Percentiles rank a stretch among this genome's conserved stretches.
These are phyloP conservation scores for Neodidymelliopsis sp. DNA, from an alignment of 2,329 filamentous ascomycete species.

Conservation along the genomic window DNA sequence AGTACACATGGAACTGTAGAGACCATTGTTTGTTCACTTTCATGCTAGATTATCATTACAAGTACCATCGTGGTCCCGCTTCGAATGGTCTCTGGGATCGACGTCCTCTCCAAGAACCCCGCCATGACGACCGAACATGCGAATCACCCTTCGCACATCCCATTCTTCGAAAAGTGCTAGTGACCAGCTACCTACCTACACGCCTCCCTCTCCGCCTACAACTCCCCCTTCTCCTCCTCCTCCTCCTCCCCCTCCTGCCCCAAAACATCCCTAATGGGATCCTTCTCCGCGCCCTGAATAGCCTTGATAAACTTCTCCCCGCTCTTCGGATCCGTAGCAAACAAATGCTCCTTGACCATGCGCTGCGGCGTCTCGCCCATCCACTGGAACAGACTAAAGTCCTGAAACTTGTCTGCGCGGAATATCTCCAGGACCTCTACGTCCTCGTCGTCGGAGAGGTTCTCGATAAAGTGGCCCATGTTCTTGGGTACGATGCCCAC, in stretches of 20 bases:
- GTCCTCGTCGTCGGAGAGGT: slow-evolving; percentile 75
- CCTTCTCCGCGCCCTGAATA: slow-evolving; percentile 68
- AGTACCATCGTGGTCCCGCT: too few species aligned
- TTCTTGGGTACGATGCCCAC: slow-evolving; percentile 78
- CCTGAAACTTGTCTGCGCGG: slow-evolving; percentile 72
- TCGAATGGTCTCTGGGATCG: too few species aligned
- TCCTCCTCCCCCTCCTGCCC: slow-evolving; percentile 42
- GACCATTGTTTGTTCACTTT: too few species aligned
- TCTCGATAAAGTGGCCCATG: slow-evolving; percentile 84
- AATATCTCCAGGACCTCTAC: slow-evolving; percentile 81
- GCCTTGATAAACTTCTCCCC: slow-evolving; percentile 69
- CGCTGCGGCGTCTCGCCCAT: slow-evolving; percentile 74
- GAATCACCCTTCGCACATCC: background rate
- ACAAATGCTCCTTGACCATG: slow-evolving; percentile 72
- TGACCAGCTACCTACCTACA: too few species aligned
- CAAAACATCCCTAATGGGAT: slow-evolving; percentile 48
- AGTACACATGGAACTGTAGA: too few species aligned
- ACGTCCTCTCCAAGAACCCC: too few species aligned
- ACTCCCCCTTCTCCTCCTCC: slow-evolving; percentile 31
- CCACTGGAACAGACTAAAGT: slow-evolving; percentile 79
- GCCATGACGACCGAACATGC: slow-evolving; percentile 12
- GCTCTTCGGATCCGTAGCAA: slow-evolving; percentile 66
- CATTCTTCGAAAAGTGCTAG: too few species aligned
- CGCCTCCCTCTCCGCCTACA: slow-evolving; percentile 13
- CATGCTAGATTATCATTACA: too few species aligned